phyloP scores from a whole-genome alignment of 2,329 filamentous ascomycete species.

The Penicillium occitanis region DNA sequence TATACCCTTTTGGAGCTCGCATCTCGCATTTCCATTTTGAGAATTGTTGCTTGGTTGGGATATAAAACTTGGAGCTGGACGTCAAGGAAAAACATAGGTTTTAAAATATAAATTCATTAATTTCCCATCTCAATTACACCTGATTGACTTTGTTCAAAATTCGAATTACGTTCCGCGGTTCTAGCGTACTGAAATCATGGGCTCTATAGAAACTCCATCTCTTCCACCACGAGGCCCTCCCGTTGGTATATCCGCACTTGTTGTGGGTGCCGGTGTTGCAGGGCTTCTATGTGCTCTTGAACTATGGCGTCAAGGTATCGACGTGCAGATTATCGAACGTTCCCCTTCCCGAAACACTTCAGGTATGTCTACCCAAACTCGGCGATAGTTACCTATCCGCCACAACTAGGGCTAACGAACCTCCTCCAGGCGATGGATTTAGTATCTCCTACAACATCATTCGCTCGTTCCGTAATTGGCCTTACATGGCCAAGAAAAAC shows the following conservation, averaged over 20 bases:
- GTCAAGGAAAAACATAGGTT: not conserved
- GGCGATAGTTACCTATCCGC: not conserved
- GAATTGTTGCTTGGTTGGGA: not conserved
- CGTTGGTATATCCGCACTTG: conserved; percentile 13
- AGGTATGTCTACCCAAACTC: not conserved
- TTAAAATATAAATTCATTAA: not conserved
- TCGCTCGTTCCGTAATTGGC: conserved; percentile 19
- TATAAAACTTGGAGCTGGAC: not conserved
- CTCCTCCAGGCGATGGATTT: conserved; percentile 8
- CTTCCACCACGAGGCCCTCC: not conserved
- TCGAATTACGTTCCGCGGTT: not conserved
- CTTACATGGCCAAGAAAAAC: conserved; percentile 17
- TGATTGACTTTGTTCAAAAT: not conserved
- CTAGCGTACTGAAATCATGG: not conserved
- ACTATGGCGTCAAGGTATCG: conserved; percentile 18
- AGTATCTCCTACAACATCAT: conserved; percentile 12
- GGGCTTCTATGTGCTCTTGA: conserved; percentile 15
- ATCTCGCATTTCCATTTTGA: conserved; percentile 14
- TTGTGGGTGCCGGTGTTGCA: conserved; percentile 16
- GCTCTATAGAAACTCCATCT: not conserved
- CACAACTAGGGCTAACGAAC: not conserved
- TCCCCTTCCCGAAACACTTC: conserved; percentile 11
- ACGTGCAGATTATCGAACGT: conserved; percentile 18
- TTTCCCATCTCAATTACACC: no score
- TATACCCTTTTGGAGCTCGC: conserved; percentile 11